phyloP scores from a whole-genome alignment of 768 basidiomycete genomes.

The Tricholoma saponaceum region DNA sequence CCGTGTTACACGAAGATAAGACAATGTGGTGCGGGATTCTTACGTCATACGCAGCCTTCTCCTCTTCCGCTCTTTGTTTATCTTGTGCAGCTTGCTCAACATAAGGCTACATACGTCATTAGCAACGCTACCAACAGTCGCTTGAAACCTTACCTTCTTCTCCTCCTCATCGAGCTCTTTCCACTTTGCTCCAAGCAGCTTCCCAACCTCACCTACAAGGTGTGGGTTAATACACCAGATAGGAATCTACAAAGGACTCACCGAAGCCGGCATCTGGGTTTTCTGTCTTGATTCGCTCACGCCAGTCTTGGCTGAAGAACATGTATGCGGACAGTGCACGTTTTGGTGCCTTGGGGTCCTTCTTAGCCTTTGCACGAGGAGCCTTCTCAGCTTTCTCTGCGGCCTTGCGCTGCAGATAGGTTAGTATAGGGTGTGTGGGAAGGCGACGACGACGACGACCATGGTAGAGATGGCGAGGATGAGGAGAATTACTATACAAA shows the following conservation, averaged over 20 bases:
- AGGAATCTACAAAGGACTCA: slow-evolving; percentile 27
- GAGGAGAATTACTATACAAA: not conserved
- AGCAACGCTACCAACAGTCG: not conserved
- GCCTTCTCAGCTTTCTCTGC: slow-evolving; percentile 68
- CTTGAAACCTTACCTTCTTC: slow-evolving; percentile 66
- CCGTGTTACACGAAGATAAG: not conserved
- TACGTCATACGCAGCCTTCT: slow-evolving; percentile 57
- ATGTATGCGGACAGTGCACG: slow-evolving; percentile 95
- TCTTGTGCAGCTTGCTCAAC: slow-evolving; percentile 81
- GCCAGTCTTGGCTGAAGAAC: slow-evolving; percentile 98
- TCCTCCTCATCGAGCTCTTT: slow-evolving; percentile 90
- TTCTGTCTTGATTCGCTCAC: slow-evolving; percentile 92
- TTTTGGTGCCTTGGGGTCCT: slow-evolving; percentile 85
- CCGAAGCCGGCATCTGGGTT: slow-evolving; percentile 95
- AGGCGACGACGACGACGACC: not conserved
- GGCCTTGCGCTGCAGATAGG: slow-evolving; percentile 59
- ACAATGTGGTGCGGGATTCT: slow-evolving; percentile 9
- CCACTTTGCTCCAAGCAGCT: slow-evolving; percentile 95
- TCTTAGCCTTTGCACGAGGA: slow-evolving; percentile 51
- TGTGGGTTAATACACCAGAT: not conserved
- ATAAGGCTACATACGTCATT: slow-evolving; percentile 62
- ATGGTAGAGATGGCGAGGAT: not conserved
- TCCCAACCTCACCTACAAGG: slow-evolving; percentile 80
- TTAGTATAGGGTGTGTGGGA: not conserved
- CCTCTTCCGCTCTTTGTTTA: slow-evolving; percentile 82